Percentiles rank a stretch among this genome's conserved stretches.
Conservation (phyloP, 1,284 basidiomycete species). For the Sporisorium exsertum region DNA sequence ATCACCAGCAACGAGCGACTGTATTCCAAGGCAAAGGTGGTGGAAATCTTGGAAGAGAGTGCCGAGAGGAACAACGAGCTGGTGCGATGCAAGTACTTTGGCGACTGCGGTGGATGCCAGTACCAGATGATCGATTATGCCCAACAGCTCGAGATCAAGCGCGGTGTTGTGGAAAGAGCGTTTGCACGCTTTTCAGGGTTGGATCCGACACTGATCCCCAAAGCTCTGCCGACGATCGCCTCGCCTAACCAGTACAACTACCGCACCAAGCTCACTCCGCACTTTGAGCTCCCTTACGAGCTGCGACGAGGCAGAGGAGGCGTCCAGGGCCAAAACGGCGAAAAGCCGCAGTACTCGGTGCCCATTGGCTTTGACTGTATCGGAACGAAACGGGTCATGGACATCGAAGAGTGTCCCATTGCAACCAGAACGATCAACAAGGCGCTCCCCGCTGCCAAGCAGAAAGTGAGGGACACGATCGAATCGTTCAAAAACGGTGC, state of each 20-base stretch:
- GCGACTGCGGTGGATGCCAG: conserved; percentile 66
- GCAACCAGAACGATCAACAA: conserved; percentile 85
- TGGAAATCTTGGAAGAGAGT: conserved; percentile 44
- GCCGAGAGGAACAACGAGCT: conserved; percentile 42
- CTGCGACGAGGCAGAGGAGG: conserved; percentile 60
- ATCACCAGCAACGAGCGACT: conserved; percentile 59
- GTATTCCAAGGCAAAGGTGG: conserved; percentile 56
- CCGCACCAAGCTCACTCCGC: conserved; percentile 96
- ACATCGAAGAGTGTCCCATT: conserved; percentile 97
- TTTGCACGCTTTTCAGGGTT: conserved; percentile 74
- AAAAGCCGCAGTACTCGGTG: conserved; percentile 74
- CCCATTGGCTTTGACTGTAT: conserved; percentile 90
- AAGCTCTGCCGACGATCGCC: conserved; percentile 80
- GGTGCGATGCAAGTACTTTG: conserved; percentile 67
- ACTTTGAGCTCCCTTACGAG: conserved; percentile 85
- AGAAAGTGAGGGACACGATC: conserved; percentile 81
- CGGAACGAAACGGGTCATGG: conserved; percentile 81
- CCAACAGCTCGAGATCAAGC: conserved; percentile 86
- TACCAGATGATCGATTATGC: conserved; percentile 79
- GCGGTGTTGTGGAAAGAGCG: conserved; percentile 84
- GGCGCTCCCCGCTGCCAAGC: conserved; percentile 76
- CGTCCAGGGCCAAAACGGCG: conserved; percentile 49
- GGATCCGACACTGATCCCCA: conserved; percentile 75
- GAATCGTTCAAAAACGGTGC: conserved; percentile 87
- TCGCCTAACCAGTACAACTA: conserved; percentile 91